Base-by-base conservation (phyloP, 805 yeast species). In the Jamesozyma lodderae region DNA sequence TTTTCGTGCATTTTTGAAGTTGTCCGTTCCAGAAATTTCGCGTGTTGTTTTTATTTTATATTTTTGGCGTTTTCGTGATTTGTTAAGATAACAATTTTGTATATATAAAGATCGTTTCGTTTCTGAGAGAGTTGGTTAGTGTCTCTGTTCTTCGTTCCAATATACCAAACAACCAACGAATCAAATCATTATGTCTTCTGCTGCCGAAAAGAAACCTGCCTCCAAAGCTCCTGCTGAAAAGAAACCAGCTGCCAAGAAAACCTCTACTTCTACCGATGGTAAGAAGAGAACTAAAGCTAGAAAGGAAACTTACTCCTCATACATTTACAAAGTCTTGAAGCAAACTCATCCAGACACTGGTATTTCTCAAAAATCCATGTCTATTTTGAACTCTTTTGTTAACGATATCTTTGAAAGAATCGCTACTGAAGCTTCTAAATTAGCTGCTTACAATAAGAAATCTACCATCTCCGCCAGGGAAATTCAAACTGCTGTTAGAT, bases 291-390 rank as follows among this genome's bases (percentile, higher is more conserved):
- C 85, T 55, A 88, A 87, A 81, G 70, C 87, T 59, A 86, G 96
- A 80, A 87, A 86, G 82, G 96, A 90, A 74, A 86, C 96, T 51
- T 90, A 87, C 77, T 86, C 95, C 51, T 87, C 96, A 48, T 90
- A 90, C 73, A 88, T 90, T 67, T 90, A 88, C 92, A 90, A 90
- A 73, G 96, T 88, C 54, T 81, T 90, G 67, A 88, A 88, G 73
- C 96, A 90, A 77, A 88, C 96, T 48, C 97, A 88, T 72, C 97
- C 96, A 69, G 96, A 90, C 69, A 90, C 97, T 48, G 97, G 96
- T 85, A 90, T 90, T 66, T 88, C 97, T 58, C 95, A 87, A 72
- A 84, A 86, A 67, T 95, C 97, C 51, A 90, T 90, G 95, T 86
- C 95, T 52, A 90, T 90, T 68, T 81, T 88, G 90, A 90, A 90